Percentiles rank a stretch among this genome's conserved stretches.
These are phyloP conservation scores for Cucurbita ficifolia DNA, from an alignment of 306 rosid species.

Conservation along the genomic window DNA sequence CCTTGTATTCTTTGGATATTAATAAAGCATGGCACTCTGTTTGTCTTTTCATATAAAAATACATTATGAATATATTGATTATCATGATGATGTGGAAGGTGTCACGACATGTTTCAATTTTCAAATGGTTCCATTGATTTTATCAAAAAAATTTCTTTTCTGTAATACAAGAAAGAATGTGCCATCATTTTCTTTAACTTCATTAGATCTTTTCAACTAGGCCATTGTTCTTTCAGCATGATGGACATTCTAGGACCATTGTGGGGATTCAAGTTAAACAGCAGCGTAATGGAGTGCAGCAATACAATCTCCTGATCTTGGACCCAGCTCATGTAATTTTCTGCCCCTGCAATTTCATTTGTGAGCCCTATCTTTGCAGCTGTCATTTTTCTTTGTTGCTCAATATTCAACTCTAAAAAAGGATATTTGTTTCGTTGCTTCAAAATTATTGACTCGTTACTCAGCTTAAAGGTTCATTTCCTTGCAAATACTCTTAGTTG, in stretches of 20 bases:
- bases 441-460: not conserved
- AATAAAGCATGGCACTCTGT: not conserved
- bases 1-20: not conserved
- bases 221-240: constrained; percentile 79
- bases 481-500: not conserved
- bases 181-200: constrained; percentile 9
- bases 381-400: not conserved
- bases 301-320: constrained; percentile 51
- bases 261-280: constrained; percentile 61
- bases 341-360: constrained; percentile 3
- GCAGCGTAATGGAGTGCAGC: constrained; percentile 22
- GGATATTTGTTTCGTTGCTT: not conserved
- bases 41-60: not conserved
- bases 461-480: not conserved
- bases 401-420: not conserved
- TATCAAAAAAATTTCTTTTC: not conserved
- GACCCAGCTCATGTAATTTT: constrained; percentile 66
- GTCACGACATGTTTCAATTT: not conserved
- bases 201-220: constrained; percentile 23
- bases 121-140: not conserved
- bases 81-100: not conserved
- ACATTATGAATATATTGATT: not conserved
- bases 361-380: constrained; percentile 8
- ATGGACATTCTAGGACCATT: constrained; percentile 78
- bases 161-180: not conserved